Conservation (phyloP, 2,329 filamentous ascomycete species). For the Aspergillus aculeatinus region DNA sequence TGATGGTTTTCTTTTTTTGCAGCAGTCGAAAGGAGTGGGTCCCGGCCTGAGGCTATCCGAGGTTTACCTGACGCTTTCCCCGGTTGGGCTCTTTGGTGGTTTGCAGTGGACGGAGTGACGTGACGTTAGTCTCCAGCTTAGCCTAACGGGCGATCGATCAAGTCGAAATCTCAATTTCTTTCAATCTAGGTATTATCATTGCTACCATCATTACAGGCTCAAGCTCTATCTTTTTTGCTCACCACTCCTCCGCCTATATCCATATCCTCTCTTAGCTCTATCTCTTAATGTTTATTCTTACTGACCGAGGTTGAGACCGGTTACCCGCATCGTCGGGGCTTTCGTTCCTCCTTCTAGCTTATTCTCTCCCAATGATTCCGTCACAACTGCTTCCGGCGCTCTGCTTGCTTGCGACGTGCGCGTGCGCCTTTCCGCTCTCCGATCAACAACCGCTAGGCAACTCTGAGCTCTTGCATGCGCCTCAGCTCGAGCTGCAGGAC, state of each 20-base stretch:
- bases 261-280: neutral
- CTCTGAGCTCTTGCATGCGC: neutral
- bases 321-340: slow-evolving; percentile 12
- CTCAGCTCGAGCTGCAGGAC: slow-evolving; percentile 2
- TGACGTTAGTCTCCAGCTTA: slow-evolving; percentile 8
- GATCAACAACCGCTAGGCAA: slow-evolving; percentile 21
- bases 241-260: neutral
- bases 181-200: neutral
- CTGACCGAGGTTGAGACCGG: neutral
- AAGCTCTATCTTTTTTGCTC: neutral
- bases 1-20: neutral
- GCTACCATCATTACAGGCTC: neutral
- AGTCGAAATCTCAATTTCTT: neutral
- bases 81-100: slow-evolving; percentile 5
- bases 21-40: neutral
- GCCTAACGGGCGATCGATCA: neutral
- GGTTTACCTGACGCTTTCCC: slow-evolving; percentile 15
- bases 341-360: neutral
- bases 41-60: slow-evolving; percentile 2
- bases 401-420: slow-evolving; percentile 15
- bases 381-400: slow-evolving; percentile 12
- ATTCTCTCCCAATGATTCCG: slow-evolving; percentile 22
- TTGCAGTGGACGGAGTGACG: neutral
- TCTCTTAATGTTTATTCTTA: neutral
- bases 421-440: slow-evolving; percentile 17